Percentiles rank a stretch among this genome's conserved stretches.
These are phyloP conservation scores for Cubamyces lactineus DNA, from an alignment of 768 basidiomycete genomes.

Conservation along the genomic window DNA sequence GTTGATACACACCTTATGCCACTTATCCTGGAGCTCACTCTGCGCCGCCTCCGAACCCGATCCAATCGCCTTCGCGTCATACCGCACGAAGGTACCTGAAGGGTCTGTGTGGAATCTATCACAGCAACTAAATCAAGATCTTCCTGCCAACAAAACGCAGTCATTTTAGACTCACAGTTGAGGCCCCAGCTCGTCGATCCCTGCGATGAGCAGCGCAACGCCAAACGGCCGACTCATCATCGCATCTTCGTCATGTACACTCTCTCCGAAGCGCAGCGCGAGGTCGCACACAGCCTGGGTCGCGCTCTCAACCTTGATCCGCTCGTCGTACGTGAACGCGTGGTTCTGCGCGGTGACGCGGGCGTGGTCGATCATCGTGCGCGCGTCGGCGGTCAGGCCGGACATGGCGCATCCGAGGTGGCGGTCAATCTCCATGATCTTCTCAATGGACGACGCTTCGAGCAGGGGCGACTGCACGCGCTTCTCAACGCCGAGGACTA, in stretches of 20 bases:
- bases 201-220: conserved; percentile 96
- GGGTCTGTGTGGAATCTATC: conserved; percentile 96
- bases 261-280: conserved; percentile 96
- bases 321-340: conserved; percentile 94
- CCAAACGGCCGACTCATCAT: conserved; percentile 99
- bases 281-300: conserved; percentile 99
- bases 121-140: too few relatives aligned
- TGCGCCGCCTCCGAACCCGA: conserved; percentile 98
- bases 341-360: conserved; percentile 96
- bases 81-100: conserved; percentile 95
- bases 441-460: conserved; percentile 95
- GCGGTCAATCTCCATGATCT: conserved; percentile 99
- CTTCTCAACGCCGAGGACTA: conserved; percentile 96
- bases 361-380: conserved; percentile 99
- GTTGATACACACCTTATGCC: conserved; percentile 75
- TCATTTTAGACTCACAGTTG: conserved; percentile 85
- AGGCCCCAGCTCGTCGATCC: conserved; percentile 93
- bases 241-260: conserved; percentile 97
- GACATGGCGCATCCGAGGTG: conserved; percentile 99
- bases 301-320: conserved; percentile 95
- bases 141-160: too few relatives aligned
- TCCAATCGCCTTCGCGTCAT: conserved; percentile 98
- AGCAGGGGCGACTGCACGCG: conserved; percentile 96
- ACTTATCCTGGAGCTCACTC: conserved; percentile 95
- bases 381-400: conserved; percentile 93